A percentile compares a stretch with the other conserved stretches of the same genome.
These are phyloP conservation scores for Baorangia bicolor DNA, from an alignment of 768 basidiomycete genomes.

Conservation along the genomic window DNA sequence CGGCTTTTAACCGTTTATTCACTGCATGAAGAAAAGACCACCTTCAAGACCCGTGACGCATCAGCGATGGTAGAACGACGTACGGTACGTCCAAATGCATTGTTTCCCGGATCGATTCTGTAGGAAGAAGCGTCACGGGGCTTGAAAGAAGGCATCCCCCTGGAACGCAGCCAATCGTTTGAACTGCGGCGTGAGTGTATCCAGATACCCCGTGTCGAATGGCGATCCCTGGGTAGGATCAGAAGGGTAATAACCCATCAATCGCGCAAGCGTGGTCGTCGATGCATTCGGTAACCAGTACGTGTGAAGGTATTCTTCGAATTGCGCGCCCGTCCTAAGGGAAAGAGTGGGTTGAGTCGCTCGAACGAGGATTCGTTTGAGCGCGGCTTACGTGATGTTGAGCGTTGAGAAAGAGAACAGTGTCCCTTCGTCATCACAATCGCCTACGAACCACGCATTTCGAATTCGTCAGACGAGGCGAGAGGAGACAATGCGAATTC, in stretches of 20 bases:
- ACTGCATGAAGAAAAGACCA: conserved; percentile 28
- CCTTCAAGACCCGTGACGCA: not conserved
- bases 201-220: conserved; percentile 45
- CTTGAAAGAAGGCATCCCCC: conserved; percentile 53
- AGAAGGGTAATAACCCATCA: conserved; percentile 37
- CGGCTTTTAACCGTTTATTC: conserved; percentile 44
- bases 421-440: conserved; percentile 44
- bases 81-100: conserved; percentile 37
- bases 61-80: not conserved
- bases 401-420: conserved; percentile 45
- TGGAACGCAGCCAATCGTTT: conserved; percentile 51
- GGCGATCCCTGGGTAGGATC: conserved; percentile 49
- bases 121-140: conserved; percentile 47
- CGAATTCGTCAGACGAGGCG: too few species aligned
- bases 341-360: not conserved
- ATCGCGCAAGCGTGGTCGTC: conserved; percentile 15
- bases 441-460: conserved; percentile 25
- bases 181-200: conserved; percentile 47
- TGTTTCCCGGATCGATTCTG: conserved; percentile 37
- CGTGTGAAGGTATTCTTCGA: conserved; percentile 33
- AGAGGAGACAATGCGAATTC: not conserved
- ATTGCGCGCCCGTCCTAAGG: conserved; percentile 23
- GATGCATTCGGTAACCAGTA: conserved; percentile 32
- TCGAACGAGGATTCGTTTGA: too few species aligned
- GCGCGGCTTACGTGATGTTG: conserved; percentile 51